Evolutionary conservation across 192 early-diverging fungal genomes (phyloP).

Genomic region (Gamsiella multidivaricata): DNA sequence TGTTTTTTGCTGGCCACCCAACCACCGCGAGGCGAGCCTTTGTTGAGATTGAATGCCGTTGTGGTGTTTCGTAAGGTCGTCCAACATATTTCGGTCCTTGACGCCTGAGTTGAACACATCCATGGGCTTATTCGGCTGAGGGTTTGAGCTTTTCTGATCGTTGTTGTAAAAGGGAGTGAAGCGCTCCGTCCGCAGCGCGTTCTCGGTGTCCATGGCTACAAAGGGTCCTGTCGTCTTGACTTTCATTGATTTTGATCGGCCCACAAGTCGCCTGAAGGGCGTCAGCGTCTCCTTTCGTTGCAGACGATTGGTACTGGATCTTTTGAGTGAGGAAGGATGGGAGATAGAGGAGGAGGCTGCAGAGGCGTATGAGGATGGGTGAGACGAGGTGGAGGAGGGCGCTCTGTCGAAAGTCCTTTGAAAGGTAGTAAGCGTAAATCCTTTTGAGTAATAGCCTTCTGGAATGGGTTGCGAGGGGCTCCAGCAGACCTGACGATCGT

Average conservation of each 20-base stretch:
- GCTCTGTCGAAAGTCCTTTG: conserved; percentile 13
- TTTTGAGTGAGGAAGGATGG: conserved; percentile 5
- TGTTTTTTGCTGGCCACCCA: background rate
- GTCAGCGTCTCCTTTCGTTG: conserved; percentile 16
- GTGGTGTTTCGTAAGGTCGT: conserved; percentile 4
- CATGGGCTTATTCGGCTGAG: conserved; percentile 4
- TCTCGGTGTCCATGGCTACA: conserved; percentile 8
- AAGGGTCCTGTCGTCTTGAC: conserved; percentile 19
- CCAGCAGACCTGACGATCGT: conserved; percentile 35
- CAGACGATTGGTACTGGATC: conserved; percentile 31
- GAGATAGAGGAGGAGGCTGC: background rate
- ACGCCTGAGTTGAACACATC: conserved; percentile 1
- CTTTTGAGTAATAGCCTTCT: conserved; percentile 43
- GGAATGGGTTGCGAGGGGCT: conserved; percentile 49
- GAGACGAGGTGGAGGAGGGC: background rate
- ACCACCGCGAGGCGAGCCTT: background rate
- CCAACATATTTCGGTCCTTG: conserved; percentile 6
- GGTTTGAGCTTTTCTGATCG: conserved; percentile 3
- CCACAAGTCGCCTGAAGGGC: conserved; percentile 42
- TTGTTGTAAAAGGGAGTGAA: conserved; percentile 24
- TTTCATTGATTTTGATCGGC: conserved; percentile 46
- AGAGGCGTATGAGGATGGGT: background rate
- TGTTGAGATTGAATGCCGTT: conserved; percentile 26
- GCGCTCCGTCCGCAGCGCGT: conserved; percentile 19
- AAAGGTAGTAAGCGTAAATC: conserved; percentile 47